Evolutionary conservation across 768 basidiomycete genomes (phyloP), one percentile per base, ranked within the genome.

Genomic region (Exidia glandulosa): DNA sequence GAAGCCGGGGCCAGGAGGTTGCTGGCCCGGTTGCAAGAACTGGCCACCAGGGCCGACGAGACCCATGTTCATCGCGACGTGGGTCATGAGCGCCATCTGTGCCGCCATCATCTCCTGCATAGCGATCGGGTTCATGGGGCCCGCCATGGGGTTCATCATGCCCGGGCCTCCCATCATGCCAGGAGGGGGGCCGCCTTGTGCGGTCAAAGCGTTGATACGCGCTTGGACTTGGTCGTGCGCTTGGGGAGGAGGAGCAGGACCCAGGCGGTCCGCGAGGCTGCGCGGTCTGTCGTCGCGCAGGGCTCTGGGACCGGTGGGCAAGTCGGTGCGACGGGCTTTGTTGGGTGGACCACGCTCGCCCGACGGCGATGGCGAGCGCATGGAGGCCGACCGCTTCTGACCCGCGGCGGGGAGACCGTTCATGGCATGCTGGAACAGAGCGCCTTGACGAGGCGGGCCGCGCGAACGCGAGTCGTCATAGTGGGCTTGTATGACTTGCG

Each of bases 11-110:
- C 23, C 41, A 7, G 10, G 55, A 3, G 10, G 16, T 31, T 19
- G 54, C 19, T 57, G 36, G 27, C 50, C 45, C 34, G 54, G 57
- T 27, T 30, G 34, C 23, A 41, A 30, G n/a, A 54, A 34, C 41
- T 55, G 50, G 34, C n/a, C 58, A 25, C 52, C 32, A 30, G 85
- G 81, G 65, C 81, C 83, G 64, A 89, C 77, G 70, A 91, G 86
- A 31, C 86, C 88, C 81, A 92, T 87, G 34, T 83, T 85, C 32
- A 84, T 79, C 45, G 89, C 88, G 85, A 95, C 89, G 73, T 94
- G 91, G 59, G 88, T 84, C 93, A 94, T 94, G 67, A 94, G 78
- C 30, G 90, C 87, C 88, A 91, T 90, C 69, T 93, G 87, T 70
- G 81, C 88, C 81, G 89, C 85, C 83, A 94, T 85, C 80, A 94